A percentile compares a stretch with the other conserved stretches of the same genome.
phyloP scores from a whole-genome alignment of 768 basidiomycete species.

The Ramaria rubella region DNA sequence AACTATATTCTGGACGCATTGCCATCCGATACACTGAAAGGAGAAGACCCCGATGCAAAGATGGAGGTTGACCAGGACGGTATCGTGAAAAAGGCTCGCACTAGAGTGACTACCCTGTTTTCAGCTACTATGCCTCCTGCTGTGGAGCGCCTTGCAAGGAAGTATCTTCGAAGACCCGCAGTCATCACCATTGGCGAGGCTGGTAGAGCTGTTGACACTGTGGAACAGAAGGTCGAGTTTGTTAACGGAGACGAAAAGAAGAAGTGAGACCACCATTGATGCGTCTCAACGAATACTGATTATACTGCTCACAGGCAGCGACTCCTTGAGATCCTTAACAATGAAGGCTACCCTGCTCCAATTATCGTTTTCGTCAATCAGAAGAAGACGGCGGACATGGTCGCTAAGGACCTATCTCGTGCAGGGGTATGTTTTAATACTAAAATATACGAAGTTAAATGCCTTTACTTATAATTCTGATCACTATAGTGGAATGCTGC shows the following conservation, averaged over 20 bases:
- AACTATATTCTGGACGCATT: slow-evolving; percentile 93
- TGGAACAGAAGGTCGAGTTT: slow-evolving; percentile 95
- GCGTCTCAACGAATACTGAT: slow-evolving; percentile 9
- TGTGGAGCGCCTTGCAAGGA: slow-evolving; percentile 89
- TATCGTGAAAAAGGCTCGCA: slow-evolving; percentile 68
- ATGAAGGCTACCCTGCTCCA: slow-evolving; percentile 72
- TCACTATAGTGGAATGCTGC: slow-evolving; percentile 71
- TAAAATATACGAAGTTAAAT: no score
- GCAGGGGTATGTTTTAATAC: slow-evolving; percentile 64
- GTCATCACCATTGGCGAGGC: slow-evolving; percentile 98
- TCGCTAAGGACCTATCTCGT: slow-evolving; percentile 87
- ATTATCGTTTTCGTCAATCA: slow-evolving; percentile 99
- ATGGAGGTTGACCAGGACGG: slow-evolving; percentile 70
- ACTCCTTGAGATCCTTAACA: slow-evolving; percentile 89
- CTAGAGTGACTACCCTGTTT: slow-evolving; percentile 92
- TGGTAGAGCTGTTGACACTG: slow-evolving; percentile 95
- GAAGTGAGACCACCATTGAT: slow-evolving; percentile 54
- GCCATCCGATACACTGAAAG: slow-evolving; percentile 81
- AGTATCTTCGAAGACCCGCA: slow-evolving; percentile 89
- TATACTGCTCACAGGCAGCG: slow-evolving; percentile 47
- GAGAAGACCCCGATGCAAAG: slow-evolving; percentile 66
- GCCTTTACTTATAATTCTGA: not conserved
- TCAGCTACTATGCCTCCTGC: slow-evolving; percentile 98
- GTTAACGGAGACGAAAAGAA: slow-evolving; percentile 92
- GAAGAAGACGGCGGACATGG: slow-evolving; percentile 98